These are phyloP conservation scores for Pezizomycotina sp. DNA, from an alignment of 2,329 filamentous ascomycete species.

Conservation along the genomic window DNA sequence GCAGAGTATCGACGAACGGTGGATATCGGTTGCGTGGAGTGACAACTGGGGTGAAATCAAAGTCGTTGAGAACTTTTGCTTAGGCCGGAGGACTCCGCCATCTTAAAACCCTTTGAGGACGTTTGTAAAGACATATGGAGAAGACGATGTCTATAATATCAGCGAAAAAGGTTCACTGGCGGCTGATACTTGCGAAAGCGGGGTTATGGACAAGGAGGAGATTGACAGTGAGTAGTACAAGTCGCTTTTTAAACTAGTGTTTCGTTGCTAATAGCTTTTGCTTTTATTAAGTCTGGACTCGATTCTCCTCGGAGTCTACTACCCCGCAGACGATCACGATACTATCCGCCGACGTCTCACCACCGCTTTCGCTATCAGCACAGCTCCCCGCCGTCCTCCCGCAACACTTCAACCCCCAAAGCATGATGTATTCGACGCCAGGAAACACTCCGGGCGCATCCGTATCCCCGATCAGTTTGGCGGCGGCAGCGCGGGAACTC, in stretches of 20 bases:
- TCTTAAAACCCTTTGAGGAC: slow-evolving; percentile 41
- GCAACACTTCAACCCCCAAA: slow-evolving; percentile 20
- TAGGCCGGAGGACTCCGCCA: slow-evolving; percentile 42
- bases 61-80: slow-evolving; percentile 55
- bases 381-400: slow-evolving; percentile 20
- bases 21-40: slow-evolving; percentile 68
- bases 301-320: slow-evolving; percentile 11
- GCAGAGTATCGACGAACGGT: slow-evolving; percentile 55
- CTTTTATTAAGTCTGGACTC: slow-evolving; percentile 8
- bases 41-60: slow-evolving; percentile 61
- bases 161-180: slow-evolving; percentile 56
- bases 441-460: slow-evolving; percentile 26
- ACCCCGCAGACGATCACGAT: slow-evolving; percentile 19
- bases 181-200: slow-evolving; percentile 59
- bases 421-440: slow-evolving; percentile 18
- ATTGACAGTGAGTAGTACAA: slow-evolving; percentile 30
- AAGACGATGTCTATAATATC: slow-evolving; percentile 56
- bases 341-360: slow-evolving; percentile 22
- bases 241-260: background rate
- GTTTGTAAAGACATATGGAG: slow-evolving; percentile 64
- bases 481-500: slow-evolving; percentile 19
- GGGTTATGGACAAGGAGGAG: slow-evolving; percentile 50
- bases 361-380: slow-evolving; percentile 20
- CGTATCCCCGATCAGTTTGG: slow-evolving; percentile 43
- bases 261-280: slow-evolving; percentile 1